Conservation (phyloP, 2,329 filamentous ascomycete genomes). For the Rutstroemia sydowiana region DNA sequence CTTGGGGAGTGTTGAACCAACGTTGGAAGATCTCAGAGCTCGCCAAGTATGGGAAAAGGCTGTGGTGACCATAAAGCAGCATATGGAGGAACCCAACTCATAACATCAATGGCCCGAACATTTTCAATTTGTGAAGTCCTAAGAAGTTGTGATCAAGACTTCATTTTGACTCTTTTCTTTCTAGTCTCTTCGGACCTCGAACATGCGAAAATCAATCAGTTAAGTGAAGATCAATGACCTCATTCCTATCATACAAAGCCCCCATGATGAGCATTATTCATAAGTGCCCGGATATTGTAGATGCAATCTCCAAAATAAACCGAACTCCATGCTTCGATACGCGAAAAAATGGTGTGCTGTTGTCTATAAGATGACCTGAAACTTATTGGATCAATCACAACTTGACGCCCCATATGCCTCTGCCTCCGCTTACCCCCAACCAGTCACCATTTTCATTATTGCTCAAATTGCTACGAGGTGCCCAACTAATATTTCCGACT, state of each 20-base stretch:
- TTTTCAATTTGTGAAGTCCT: background rate
- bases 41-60: slow-evolving; percentile 50
- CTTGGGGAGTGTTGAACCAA: slow-evolving; percentile 40
- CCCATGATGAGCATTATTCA: slow-evolving; percentile 10
- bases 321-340: slow-evolving; percentile 22
- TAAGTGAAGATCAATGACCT: background rate
- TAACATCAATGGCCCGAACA: no score
- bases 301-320: slow-evolving; percentile 18
- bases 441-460: slow-evolving; percentile 69
- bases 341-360: slow-evolving; percentile 13
- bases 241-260: slow-evolving; percentile 17
- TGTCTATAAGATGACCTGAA: slow-evolving; percentile 14
- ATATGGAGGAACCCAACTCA: background rate
- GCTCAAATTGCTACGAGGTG: slow-evolving; percentile 56
- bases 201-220: no score
- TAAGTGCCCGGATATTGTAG: slow-evolving; percentile 19
- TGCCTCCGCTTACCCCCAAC: slow-evolving; percentile 73
- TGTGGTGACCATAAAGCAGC: slow-evolving; percentile 37
- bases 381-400: slow-evolving; percentile 22
- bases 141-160: no score
- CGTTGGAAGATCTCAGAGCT: slow-evolving; percentile 42
- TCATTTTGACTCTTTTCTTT: background rate
- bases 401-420: slow-evolving; percentile 65
- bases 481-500: slow-evolving; percentile 79
- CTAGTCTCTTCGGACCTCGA: background rate